Base-by-base conservation (phyloP, 148 eudicot species). In the Drosera capensis region DNA sequence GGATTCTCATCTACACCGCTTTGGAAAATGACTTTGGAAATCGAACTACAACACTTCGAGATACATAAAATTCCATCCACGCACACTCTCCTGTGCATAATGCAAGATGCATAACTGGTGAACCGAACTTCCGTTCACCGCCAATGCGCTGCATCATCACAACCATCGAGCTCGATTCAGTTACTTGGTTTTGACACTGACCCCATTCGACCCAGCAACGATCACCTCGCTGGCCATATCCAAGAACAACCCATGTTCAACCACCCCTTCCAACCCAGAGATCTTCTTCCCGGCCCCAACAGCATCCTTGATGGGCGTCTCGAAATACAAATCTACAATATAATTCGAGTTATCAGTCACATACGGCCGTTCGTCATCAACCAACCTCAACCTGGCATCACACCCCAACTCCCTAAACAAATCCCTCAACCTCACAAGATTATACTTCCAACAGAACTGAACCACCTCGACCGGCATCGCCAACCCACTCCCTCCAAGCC, bases 391-490 rank as follows among this genome's bases (percentile, higher is more conserved):
- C 62, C 73, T 90, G 1, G 95, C 99, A 5, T 80, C 95, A 41
- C 72, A 62, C 23, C 77, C 83, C 21, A 73, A 65, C 19, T 67
- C 78, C 61, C 66, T 70, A 31, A 90, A 90, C 37, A 90, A 23
- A 21, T 74, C 85, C 56, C 71, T 68, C 40, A 82, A 57, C 38
- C 97, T 71, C 1, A 58, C 56, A 59, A 80, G 45, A 62, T 90
- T 90, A 26, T 90, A 84, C 41, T 90, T 84, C 99, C 95, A 90
- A 41, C 93, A 90, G 52, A 90, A 84, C 31, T 80, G 87, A 23
- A 90, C 95, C 12, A 84, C 95, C 44, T 90, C 95, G 19, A 84
- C 93, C 9, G 95, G 99, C 99, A 84, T 84, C 7, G 99, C 95
- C 22, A 92, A 57, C 0, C 93, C 85, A 48, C 95, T 85, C 1